Evolutionary conservation across 1,139 yeast species (phyloP).

Genomic region (Pichia sp.): DNA sequence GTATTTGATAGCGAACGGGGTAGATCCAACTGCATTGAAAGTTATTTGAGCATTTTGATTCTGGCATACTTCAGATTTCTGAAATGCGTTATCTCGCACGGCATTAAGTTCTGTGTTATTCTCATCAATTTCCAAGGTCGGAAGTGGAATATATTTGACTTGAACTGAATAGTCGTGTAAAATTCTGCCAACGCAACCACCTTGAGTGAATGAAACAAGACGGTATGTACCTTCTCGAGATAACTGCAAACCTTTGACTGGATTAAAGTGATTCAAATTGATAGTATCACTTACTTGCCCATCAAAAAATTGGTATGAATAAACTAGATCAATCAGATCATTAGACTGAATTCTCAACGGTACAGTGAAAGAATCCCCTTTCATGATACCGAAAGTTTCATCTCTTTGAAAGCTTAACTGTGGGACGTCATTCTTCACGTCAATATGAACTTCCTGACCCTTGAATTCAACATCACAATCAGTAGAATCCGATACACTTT

Average conservation of each 20-base stretch:
- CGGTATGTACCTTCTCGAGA: slow-evolving; percentile 59
- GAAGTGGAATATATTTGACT: slow-evolving; percentile 54
- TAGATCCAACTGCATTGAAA: slow-evolving; percentile 50
- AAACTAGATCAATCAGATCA: slow-evolving; percentile 45
- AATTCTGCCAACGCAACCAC: slow-evolving; percentile 65
- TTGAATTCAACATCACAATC: slow-evolving; percentile 69
- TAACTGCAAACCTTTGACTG: slow-evolving; percentile 39
- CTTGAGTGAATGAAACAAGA: slow-evolving; percentile 55
- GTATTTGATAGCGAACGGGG: slow-evolving; percentile 74
- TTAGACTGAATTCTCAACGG: slow-evolving; percentile 48
- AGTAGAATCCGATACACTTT: slow-evolving; percentile 64
- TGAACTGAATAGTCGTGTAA: slow-evolving; percentile 35
- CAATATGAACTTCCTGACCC: slow-evolving; percentile 53
- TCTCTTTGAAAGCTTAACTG: slow-evolving; percentile 28
- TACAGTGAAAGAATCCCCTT: slow-evolving; percentile 54
- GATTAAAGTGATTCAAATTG: slow-evolving; percentile 29
- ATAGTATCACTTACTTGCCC: slow-evolving; percentile 22
- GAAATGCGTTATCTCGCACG: slow-evolving; percentile 6
- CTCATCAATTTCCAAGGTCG: slow-evolving; percentile 37
- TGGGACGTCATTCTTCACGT: slow-evolving; percentile 68
- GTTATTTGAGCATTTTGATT: slow-evolving; percentile 34
- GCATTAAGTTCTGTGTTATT: slow-evolving; percentile 2
- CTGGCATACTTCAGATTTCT: slow-evolving; percentile 23
- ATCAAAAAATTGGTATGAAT: slow-evolving; percentile 33
- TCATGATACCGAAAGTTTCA: slow-evolving; percentile 43